Percentiles rank a stretch among this genome's conserved stretches.
Conservation (phyloP, 2,329 filamentous ascomycete species). For the Knufia fluminis region DNA sequence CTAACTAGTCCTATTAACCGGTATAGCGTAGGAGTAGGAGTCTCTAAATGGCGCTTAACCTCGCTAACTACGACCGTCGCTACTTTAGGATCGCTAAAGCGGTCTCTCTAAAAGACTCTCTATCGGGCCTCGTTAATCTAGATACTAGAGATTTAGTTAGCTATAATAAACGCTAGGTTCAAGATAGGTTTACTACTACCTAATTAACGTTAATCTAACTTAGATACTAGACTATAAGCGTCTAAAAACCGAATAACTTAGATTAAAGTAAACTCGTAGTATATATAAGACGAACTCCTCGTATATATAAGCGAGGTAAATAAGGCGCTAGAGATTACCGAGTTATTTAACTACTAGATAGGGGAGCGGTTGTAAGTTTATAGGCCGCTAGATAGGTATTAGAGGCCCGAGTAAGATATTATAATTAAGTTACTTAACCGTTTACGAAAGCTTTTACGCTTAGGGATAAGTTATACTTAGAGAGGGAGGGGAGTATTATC, state of each 20-base stretch:
- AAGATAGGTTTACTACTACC: constrained; percentile 2
- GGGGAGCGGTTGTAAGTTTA: too few relatives aligned
- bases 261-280: neutral
- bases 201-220: constrained; percentile 2
- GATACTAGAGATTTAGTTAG: neutral
- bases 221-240: constrained; percentile 1
- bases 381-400: too few relatives aligned
- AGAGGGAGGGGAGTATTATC: too few relatives aligned
- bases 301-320: too few relatives aligned
- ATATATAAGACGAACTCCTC: too few relatives aligned
- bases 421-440: too few relatives aligned
- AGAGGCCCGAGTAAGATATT: too few relatives aligned
- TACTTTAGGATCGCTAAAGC: neutral
- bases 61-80: constrained; percentile 1
- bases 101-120: constrained; percentile 2
- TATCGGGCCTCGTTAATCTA: constrained; percentile 2
- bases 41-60: neutral
- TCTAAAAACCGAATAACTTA: neutral
- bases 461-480: too few relatives aligned
- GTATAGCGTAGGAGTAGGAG: neutral
- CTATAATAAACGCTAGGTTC: neutral
- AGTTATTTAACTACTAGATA: too few relatives aligned
- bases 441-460: too few relatives aligned
- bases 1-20: constrained; percentile 3
- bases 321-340: too few relatives aligned